Conservation (phyloP, 495 filamentous ascomycete genomes). For the Penicillium lividum region DNA sequence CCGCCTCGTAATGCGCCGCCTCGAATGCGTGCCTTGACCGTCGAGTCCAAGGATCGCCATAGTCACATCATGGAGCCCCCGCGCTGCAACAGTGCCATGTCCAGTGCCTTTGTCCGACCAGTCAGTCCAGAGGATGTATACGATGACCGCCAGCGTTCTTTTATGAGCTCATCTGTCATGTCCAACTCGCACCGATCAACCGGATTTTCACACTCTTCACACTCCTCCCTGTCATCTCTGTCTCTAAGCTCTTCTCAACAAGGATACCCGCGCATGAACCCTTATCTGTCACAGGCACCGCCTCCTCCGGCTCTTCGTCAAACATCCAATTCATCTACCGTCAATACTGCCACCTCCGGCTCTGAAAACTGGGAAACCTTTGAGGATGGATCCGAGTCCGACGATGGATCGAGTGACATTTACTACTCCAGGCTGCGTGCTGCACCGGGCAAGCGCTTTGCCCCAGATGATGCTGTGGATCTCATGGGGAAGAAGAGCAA, state of each 20-base stretch:
- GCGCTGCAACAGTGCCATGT: slow-evolving; percentile 65
- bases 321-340: slow-evolving; percentile 67
- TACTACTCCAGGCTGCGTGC: slow-evolving; percentile 77
- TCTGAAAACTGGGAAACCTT: slow-evolving; percentile 98
- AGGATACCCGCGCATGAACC: slow-evolving; percentile 40
- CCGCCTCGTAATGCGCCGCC: slow-evolving; percentile 74
- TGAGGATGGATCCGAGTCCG: slow-evolving; percentile 73
- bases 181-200: slow-evolving; percentile 39
- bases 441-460: slow-evolving; percentile 62
- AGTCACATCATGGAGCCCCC: slow-evolving; percentile 59
- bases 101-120: slow-evolving; percentile 68
- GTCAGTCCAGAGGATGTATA: slow-evolving; percentile 85
- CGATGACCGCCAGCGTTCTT: slow-evolving; percentile 63
- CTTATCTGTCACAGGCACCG: slow-evolving; percentile 46
- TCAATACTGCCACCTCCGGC: slow-evolving; percentile 66
- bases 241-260: slow-evolving; percentile 42
- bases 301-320: slow-evolving; percentile 60
- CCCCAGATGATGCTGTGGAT: slow-evolving; percentile 56
- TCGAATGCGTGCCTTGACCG: slow-evolving; percentile 81
- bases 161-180: slow-evolving; percentile 50
- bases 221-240: slow-evolving; percentile 39
- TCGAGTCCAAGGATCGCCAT: slow-evolving; percentile 64
- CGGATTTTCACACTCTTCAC: slow-evolving; percentile 43
- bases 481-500: slow-evolving; percentile 55
- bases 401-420: slow-evolving; percentile 68